phyloP scores from a whole-genome alignment of 768 basidiomycete species.

The Suillus subalutaceus region DNA sequence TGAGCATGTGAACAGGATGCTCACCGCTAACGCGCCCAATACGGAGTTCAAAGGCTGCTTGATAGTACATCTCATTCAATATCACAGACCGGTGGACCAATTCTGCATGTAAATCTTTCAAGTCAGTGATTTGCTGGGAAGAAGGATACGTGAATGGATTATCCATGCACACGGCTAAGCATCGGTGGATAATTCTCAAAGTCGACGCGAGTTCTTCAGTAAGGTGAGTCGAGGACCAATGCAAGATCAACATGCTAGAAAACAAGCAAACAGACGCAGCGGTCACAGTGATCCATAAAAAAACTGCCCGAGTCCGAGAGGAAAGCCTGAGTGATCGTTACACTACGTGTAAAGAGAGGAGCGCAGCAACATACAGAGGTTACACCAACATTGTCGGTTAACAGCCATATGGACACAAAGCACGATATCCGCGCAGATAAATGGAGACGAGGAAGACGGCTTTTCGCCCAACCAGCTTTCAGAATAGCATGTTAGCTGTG shows the following conservation, averaged over 20 bases:
- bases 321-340: slow-evolving; percentile 22
- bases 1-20: slow-evolving; percentile 8
- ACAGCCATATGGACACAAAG: slow-evolving; percentile 50
- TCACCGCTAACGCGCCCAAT: slow-evolving; percentile 47
- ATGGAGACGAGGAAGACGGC: slow-evolving; percentile 47
- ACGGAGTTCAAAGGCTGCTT: slow-evolving; percentile 49
- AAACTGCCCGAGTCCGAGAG: slow-evolving; percentile 34
- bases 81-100: slow-evolving; percentile 40
- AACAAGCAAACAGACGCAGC: slow-evolving; percentile 41
- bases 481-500: background rate
- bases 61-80: slow-evolving; percentile 44
- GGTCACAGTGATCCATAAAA: slow-evolving; percentile 43
- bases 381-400: slow-evolving; percentile 41
- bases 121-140: slow-evolving; percentile 18
- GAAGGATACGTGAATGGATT: slow-evolving; percentile 21
- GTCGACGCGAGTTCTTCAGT: slow-evolving; percentile 40
- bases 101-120: slow-evolving; percentile 24
- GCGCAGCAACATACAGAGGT: slow-evolving; percentile 29
- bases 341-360: background rate
- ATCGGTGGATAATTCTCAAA: slow-evolving; percentile 37
- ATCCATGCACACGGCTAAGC: slow-evolving; percentile 36
- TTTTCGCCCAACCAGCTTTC: slow-evolving; percentile 44
- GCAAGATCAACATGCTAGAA: slow-evolving; percentile 40
- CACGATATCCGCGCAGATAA: slow-evolving; percentile 48
- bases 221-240: slow-evolving; percentile 47